Evolutionary conservation across 345 rosid species (phyloP).

Genomic region (Heritiera fomes): DNA sequence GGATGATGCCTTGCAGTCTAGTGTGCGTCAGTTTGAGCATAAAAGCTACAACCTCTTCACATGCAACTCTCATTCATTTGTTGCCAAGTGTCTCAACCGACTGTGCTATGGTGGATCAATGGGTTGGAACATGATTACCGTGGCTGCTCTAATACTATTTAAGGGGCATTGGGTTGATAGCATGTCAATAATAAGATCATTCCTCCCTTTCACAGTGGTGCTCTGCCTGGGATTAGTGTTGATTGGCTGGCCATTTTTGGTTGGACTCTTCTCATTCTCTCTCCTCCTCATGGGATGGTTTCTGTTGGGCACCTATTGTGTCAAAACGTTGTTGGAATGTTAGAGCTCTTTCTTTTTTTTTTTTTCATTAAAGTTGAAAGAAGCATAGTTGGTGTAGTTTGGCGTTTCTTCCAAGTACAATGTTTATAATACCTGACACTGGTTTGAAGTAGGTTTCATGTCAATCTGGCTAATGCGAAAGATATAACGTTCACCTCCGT

Average conservation of each 20-base stretch:
- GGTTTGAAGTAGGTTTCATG: background rate
- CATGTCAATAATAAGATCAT: constrained; percentile 64
- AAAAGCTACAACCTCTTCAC: constrained; percentile 86
- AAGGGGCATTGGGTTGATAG: constrained; percentile 69
- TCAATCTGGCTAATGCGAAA: background rate
- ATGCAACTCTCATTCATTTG: constrained; percentile 89
- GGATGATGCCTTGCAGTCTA: constrained; percentile 74
- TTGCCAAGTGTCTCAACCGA: constrained; percentile 77
- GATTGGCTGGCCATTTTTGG: constrained; percentile 81
- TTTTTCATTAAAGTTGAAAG: constrained; percentile 4
- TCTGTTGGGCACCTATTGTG: constrained; percentile 61
- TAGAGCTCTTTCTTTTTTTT: constrained; percentile 22
- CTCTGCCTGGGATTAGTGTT: constrained; percentile 49
- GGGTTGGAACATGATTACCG: constrained; percentile 89
- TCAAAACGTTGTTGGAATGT: constrained; percentile 54
- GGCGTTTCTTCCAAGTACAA: constrained; percentile 6
- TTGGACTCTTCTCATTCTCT: constrained; percentile 66
- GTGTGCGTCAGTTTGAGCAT: constrained; percentile 61
- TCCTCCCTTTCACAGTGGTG: constrained; percentile 71
- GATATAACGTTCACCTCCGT: background rate
- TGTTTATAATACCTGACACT: constrained; percentile 20
- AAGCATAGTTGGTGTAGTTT: constrained; percentile 3
- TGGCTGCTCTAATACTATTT: constrained; percentile 55
- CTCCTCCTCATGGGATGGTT: constrained; percentile 72
- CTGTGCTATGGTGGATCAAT: constrained; percentile 67